A percentile compares a stretch with the other conserved stretches of the same genome.
Evolutionary conservation across 371 early-diverging fungal genomes (phyloP).

Genomic region (Batkoa obscura): DNA sequence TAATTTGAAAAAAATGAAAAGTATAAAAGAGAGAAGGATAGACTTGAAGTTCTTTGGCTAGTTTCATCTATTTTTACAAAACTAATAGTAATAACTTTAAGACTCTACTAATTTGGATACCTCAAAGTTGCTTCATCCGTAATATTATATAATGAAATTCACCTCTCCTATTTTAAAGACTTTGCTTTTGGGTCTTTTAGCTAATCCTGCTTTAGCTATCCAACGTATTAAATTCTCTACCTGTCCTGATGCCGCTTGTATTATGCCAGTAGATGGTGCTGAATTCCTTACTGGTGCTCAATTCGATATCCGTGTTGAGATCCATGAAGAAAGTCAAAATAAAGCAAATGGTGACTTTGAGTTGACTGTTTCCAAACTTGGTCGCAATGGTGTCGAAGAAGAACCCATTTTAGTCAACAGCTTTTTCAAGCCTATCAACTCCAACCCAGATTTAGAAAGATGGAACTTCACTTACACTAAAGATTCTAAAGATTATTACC

Average conservation of each 20-base stretch:
- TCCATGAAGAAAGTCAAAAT: slow-evolving; percentile 28
- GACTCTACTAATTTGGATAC: no score
- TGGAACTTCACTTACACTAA: slow-evolving; percentile 32
- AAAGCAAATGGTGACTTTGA: slow-evolving; percentile 7
- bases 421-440: slow-evolving; percentile 18
- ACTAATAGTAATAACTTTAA: no score
- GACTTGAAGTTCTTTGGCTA: no score
- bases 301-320: slow-evolving; percentile 35
- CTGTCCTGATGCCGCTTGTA: background rate
- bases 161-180: background rate
- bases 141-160: no score
- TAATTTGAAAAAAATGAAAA: no score
- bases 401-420: slow-evolving; percentile 16
- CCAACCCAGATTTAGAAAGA: slow-evolving; percentile 16
- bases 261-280: slow-evolving; percentile 11
- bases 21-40: no score
- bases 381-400: slow-evolving; percentile 13
- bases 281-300: slow-evolving; percentile 29
- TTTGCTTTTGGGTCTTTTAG: background rate
- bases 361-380: slow-evolving; percentile 5
- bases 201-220: background rate
- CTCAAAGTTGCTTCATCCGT: no score
- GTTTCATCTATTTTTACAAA: no score
- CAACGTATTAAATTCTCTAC: background rate
- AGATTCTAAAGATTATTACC: slow-evolving; percentile 25